Evolutionary conservation across 2,329 filamentous ascomycete species (phyloP).

Genomic region (Aspergillus calidoustus): DNA sequence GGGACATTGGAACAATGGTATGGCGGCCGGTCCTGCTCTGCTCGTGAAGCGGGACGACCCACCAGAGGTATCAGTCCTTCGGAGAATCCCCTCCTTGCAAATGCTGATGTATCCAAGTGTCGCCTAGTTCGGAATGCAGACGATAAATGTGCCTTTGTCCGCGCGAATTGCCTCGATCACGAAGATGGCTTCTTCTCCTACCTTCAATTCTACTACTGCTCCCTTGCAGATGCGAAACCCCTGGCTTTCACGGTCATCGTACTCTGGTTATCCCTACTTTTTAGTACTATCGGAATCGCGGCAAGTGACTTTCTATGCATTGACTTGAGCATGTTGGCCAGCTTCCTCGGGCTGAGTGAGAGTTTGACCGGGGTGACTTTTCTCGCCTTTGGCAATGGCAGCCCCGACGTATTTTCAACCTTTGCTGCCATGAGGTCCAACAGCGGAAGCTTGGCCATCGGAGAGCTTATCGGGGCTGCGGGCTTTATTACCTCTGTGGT

Average conservation of each 20-base stretch:
- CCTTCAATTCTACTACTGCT: slow-evolving; percentile 88
- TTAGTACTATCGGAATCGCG: slow-evolving; percentile 95
- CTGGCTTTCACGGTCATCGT: slow-evolving; percentile 79
- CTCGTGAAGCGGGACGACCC: slow-evolving; percentile 28
- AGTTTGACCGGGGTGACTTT: slow-evolving; percentile 96
- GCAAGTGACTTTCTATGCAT: slow-evolving; percentile 98
- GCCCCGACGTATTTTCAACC: slow-evolving; percentile 96
- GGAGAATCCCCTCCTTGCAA: background rate
- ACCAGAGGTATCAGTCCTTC: slow-evolving; percentile 33
- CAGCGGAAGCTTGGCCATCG: slow-evolving; percentile 94
- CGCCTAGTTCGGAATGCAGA: slow-evolving; percentile 74
- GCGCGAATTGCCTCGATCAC: slow-evolving; percentile 80
- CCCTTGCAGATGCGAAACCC: slow-evolving; percentile 68
- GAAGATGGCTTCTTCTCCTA: slow-evolving; percentile 90
- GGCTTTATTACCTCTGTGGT: slow-evolving; percentile 97
- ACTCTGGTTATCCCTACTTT: slow-evolving; percentile 84
- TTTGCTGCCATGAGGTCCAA: slow-evolving; percentile 98
- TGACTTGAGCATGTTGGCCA: slow-evolving; percentile 91
- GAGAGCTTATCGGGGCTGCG: slow-evolving; percentile 92
- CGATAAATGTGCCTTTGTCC: slow-evolving; percentile 88
- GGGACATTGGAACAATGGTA: slow-evolving; percentile 16
- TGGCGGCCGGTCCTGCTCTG: slow-evolving; percentile 4
- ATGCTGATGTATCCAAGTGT: slow-evolving; percentile 54
- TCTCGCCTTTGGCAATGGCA: slow-evolving; percentile 95
- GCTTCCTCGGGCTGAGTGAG: slow-evolving; percentile 88